Base-by-base conservation (phyloP, 257 asterid species). In the Rhazya stricta region DNA sequence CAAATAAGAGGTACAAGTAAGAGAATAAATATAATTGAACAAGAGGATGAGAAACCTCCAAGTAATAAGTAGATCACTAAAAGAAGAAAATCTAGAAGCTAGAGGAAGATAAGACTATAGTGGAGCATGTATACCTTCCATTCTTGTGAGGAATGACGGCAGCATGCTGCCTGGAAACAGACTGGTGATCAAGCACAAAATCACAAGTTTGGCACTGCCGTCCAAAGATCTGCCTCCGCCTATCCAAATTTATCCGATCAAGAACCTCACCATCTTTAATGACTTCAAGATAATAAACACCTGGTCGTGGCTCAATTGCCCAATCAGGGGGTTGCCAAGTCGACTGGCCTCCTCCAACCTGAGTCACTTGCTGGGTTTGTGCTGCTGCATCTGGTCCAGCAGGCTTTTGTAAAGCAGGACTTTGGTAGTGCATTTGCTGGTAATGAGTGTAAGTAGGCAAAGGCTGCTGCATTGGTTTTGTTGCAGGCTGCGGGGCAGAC, bases 321-420 rank as follows among this genome's bases (percentile, higher is more conserved):
- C 99, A 95, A 81, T 95, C 99, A 66, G 99, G 99, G 79, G 99
- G 97, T 79, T 87, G 90, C 99, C 98, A 95, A 54, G 85, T 86
- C 13, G 99, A 95, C 80, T 91, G 99, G 15, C 91, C 93, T 62
- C 96, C 98, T 81, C 99, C 99, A 78, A 88, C 37, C 71, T 85
- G 98, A 70, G 96, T 91, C 57, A 83, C 85, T 16, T 83, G 90
- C 77, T 87, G 94, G 83, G 93, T 53, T 77, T 84, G 83, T 51
- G 46, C 85, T 0, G 77, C 57, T 65, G 84, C 65, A 69, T 86
- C 93, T 21, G 83, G 51, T 1, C 74, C 69, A 43, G 67, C 79
- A 66, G 83, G 70, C 74, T 83, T 88, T 71, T 82, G 89, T 13
- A 80, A 80, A 50, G 69, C 77, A 73, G 79, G 74, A 62, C 67